Evolutionary conservation across 495 filamentous ascomycete species (phyloP).

Genomic region (Lophiostoma macrostomum): DNA sequence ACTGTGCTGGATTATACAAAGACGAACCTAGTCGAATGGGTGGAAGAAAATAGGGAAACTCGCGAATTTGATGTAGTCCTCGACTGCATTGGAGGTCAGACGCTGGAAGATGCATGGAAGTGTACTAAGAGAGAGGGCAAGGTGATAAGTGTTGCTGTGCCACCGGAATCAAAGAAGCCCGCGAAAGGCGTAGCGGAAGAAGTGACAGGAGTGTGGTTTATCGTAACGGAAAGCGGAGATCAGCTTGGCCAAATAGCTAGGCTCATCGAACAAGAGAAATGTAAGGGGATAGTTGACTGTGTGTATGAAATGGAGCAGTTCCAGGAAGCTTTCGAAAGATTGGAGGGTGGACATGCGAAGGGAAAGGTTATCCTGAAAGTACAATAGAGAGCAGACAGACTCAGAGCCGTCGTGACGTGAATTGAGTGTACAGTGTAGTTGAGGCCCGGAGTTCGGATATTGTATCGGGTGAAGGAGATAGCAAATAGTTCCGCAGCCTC

Average conservation of each 20-base stretch:
- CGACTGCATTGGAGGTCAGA: slow-evolving; percentile 50
- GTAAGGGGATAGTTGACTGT: slow-evolving; percentile 47
- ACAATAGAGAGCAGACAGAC: background rate
- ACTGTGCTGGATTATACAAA: slow-evolving; percentile 49
- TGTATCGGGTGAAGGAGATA: too few species aligned
- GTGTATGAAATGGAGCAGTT: slow-evolving; percentile 48
- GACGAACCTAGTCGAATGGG: slow-evolving; percentile 42
- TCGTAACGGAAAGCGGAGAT: slow-evolving; percentile 45
- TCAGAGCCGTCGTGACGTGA: too few species aligned
- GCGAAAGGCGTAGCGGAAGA: slow-evolving; percentile 27
- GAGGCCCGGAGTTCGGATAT: too few species aligned
- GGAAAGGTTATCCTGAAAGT: slow-evolving; percentile 26
- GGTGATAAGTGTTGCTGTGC: slow-evolving; percentile 52
- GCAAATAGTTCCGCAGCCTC: too few species aligned
- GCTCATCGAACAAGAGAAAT: slow-evolving; percentile 46
- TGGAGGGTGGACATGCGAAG: slow-evolving; percentile 24
- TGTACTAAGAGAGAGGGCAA: slow-evolving; percentile 44
- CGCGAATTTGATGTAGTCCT: slow-evolving; percentile 49
- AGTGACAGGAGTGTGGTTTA: slow-evolving; percentile 46
- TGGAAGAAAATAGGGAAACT: slow-evolving; percentile 38
- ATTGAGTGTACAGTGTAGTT: too few species aligned
- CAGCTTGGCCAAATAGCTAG: slow-evolving; percentile 46
- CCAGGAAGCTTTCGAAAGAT: slow-evolving; percentile 29
- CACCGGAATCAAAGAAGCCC: slow-evolving; percentile 47
- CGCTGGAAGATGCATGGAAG: slow-evolving; percentile 49